A percentile compares a stretch with the other conserved stretches of the same genome.
These are phyloP conservation scores for Neonectria faginata DNA, from an alignment of 2,329 filamentous ascomycete species.

Conservation along the genomic window DNA sequence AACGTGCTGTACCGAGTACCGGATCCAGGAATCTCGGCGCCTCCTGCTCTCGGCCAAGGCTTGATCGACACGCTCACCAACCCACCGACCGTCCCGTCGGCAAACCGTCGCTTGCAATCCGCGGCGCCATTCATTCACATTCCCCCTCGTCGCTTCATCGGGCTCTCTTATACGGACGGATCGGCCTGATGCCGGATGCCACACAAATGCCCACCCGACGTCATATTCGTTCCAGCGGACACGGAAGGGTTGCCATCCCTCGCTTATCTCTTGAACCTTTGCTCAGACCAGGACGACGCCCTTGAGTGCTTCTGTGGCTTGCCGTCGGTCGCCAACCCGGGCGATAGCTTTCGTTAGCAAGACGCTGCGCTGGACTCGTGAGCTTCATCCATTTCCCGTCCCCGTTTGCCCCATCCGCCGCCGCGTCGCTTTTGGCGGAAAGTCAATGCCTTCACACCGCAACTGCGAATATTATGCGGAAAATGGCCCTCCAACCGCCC, in stretches of 20 bases:
- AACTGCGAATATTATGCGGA: constrained; percentile 4
- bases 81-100: constrained; percentile 13
- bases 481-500: constrained; percentile 12
- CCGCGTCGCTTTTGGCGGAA: not conserved
- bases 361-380: no score
- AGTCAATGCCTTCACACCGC: constrained; percentile 17
- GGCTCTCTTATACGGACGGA: not conserved
- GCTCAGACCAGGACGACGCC: not conserved
- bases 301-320: not conserved
- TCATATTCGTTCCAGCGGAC: not conserved
- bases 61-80: constrained; percentile 10
- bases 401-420: not conserved
- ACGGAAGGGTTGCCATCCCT: not conserved
- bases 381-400: not conserved
- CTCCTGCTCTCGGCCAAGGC: not conserved
- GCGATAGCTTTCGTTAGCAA: not conserved
- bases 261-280: not conserved
- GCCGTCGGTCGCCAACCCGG: not conserved
- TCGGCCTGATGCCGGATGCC: not conserved
- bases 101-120: constrained; percentile 12
- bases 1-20: not conserved
- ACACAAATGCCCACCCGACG: not conserved
- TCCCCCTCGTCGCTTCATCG: not conserved
- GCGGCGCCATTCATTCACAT: constrained; percentile 4
- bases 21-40: not conserved